These are phyloP conservation scores for Thinopyrum obtusiflorum DNA, from an alignment of 202 grass and related monocot genomes.

Conservation along the genomic window DNA sequence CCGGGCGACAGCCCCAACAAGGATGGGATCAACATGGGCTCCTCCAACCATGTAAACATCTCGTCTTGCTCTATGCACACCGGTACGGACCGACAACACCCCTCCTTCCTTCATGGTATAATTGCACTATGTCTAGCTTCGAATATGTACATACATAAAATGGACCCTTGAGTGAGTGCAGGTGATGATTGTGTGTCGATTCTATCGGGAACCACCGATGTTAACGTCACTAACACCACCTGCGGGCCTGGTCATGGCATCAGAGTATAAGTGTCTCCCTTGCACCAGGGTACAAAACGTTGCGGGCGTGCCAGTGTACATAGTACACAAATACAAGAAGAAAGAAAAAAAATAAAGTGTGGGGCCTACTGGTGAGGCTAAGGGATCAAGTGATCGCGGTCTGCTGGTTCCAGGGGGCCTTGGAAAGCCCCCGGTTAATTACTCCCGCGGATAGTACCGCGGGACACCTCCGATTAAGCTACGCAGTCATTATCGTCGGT, in stretches of 20 bases:
- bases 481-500: no score
- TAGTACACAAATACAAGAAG: no score
- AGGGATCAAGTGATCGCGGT: no score
- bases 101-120: background rate
- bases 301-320: no score
- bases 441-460: no score
- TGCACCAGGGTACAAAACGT: no score
- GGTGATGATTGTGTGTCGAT: conserved; percentile 77
- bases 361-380: no score
- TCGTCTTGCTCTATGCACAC: conserved; percentile 38
- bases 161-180: conserved; percentile 15
- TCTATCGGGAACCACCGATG: conserved; percentile 27
- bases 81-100: conserved; percentile 29
- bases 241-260: conserved; percentile 83
- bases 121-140: background rate
- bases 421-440: no score
- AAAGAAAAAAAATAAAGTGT: no score
- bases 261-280: conserved; percentile 11
- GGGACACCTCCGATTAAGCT: no score
- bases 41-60: conserved; percentile 34
- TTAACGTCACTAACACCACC: conserved; percentile 10
- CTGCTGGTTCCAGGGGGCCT: no score
- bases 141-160: background rate
- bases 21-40: conserved; percentile 55
- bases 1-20: conserved; percentile 74